Percentiles rank a stretch among this genome's conserved stretches.
These are phyloP conservation scores for Gaertneriomyces sp. DNA, from an alignment of 192 early-diverging fungal genomes.

Conservation along the genomic window DNA sequence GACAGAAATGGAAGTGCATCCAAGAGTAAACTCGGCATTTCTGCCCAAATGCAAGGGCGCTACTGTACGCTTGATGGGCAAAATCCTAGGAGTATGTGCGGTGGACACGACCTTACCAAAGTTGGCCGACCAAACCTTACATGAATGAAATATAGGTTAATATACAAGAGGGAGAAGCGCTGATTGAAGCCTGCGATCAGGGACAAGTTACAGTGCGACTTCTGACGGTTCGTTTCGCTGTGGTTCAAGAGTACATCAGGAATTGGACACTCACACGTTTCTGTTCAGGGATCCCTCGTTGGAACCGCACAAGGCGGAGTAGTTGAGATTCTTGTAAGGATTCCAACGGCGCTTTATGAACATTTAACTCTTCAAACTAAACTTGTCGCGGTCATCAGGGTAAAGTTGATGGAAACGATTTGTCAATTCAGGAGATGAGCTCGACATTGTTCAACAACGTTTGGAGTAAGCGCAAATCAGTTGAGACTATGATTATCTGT, in stretches of 20 bases:
- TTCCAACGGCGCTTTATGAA: no score
- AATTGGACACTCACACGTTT: no score
- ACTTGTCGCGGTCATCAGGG: no score
- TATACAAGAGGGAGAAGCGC: background rate
- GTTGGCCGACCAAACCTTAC: background rate
- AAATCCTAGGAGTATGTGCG: constrained; percentile 5
- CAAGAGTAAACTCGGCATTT: constrained; percentile 15
- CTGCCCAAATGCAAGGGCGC: constrained; percentile 7
- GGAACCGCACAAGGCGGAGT: background rate
- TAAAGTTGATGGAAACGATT: background rate
- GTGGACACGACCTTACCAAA: background rate
- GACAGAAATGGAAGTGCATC: constrained; percentile 3
- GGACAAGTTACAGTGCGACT: constrained; percentile 15
- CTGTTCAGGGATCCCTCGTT: constrained; percentile 4
- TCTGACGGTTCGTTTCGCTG: background rate
- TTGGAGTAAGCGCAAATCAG: constrained; percentile 1
- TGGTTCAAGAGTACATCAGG: background rate
- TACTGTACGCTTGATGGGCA: constrained; percentile 9
- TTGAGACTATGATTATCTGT: background rate
- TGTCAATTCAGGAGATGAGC: background rate
- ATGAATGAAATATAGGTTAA: background rate
- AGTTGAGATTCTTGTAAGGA: constrained; percentile 10
- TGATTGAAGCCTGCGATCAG: constrained; percentile 17
- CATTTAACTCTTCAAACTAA: no score
- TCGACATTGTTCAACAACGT: constrained; percentile 3